Conservation (phyloP, 2,329 filamentous ascomycete species). For the Cercospora sp. region DNA sequence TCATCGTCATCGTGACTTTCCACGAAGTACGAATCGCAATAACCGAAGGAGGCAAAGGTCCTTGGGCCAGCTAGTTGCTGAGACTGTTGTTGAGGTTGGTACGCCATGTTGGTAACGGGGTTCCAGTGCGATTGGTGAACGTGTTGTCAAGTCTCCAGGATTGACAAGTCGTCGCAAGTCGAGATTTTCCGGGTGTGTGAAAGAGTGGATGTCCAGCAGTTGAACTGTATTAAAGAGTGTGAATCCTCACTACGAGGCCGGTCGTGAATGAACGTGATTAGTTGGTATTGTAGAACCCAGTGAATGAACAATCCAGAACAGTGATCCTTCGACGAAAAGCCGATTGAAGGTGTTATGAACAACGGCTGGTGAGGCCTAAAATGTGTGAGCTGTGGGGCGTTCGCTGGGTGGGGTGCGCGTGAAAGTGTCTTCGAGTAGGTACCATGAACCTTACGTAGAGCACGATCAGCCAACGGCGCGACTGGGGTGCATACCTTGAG, state of each 20-base stretch:
- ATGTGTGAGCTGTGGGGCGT: slow-evolving; percentile 30
- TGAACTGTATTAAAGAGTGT: slow-evolving; percentile 53
- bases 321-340: slow-evolving; percentile 28
- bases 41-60: slow-evolving; percentile 57
- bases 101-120: slow-evolving; percentile 54
- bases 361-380: slow-evolving; percentile 39
- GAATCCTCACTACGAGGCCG: slow-evolving; percentile 48
- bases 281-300: slow-evolving; percentile 53
- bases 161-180: slow-evolving; percentile 40
- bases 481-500: slow-evolving; percentile 46
- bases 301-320: slow-evolving; percentile 41
- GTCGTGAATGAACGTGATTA: slow-evolving; percentile 58
- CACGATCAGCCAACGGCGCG: slow-evolving; percentile 10
- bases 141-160: slow-evolving; percentile 52
- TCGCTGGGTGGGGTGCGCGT: neutral
- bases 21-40: slow-evolving; percentile 69
- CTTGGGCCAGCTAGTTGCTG: slow-evolving; percentile 37
- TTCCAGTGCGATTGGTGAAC: slow-evolving; percentile 37
- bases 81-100: slow-evolving; percentile 41
- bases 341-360: slow-evolving; percentile 40
- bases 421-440: neutral
- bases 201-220: slow-evolving; percentile 45
- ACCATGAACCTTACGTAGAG: slow-evolving; percentile 10
- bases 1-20: slow-evolving; percentile 61
- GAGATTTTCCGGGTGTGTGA: slow-evolving; percentile 35